Evolutionary conservation across 1,284 basidiomycete genomes (phyloP), one percentile per base, ranked within the genome.

Genomic region (Marasmius sp.): DNA sequence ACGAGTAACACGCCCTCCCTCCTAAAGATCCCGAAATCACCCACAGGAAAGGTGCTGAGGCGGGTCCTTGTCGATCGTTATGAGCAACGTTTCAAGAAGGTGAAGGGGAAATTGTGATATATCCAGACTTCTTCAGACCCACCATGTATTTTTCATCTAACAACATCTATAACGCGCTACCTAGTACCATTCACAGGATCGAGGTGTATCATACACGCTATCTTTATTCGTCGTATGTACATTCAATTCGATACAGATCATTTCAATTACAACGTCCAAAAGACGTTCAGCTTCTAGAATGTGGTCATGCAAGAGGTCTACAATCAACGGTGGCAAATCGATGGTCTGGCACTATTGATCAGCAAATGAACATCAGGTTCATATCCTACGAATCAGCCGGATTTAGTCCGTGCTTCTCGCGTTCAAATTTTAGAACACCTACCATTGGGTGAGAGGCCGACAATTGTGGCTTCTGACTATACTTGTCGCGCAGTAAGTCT

Each of bases 361-460:
- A 84, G 62, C 80, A 82, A 36, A 86, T 84, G 67, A 86, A 87
- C 72, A 84, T 70, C 51, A 86, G 60, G 61, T 76, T 81, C 4
- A 82, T 85, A 60, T 87, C 85, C 85, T 85, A 58, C 0, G 52
- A 64, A 33, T 34, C 50, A 14, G 54, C 37, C 36, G 34, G 41
- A 27, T 27, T 55, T 47, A 61, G 47, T 50, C 54, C 47, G 55
- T 52, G 20, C 9, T 14, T 18, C 59, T 48, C 66, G 50, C 43
- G 27, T 27, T 27, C 27, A 5, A n/a, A 56, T 9, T 33, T 53
- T 33, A 64, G 56, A 38, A 57, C 36, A 76, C 81, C 68, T 68
- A 89, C 90, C 74, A 93, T 92, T 0, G 89, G 91, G 69, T 93
- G 91, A 38, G 91, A 92, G 67, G 85, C 83, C 47, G 89, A 89